Percentiles rank a stretch among this genome's conserved stretches.
These are phyloP conservation scores for Cutaneotrichosporon cutaneum DNA, from an alignment of 1,284 basidiomycete genomes.

Conservation along the genomic window DNA sequence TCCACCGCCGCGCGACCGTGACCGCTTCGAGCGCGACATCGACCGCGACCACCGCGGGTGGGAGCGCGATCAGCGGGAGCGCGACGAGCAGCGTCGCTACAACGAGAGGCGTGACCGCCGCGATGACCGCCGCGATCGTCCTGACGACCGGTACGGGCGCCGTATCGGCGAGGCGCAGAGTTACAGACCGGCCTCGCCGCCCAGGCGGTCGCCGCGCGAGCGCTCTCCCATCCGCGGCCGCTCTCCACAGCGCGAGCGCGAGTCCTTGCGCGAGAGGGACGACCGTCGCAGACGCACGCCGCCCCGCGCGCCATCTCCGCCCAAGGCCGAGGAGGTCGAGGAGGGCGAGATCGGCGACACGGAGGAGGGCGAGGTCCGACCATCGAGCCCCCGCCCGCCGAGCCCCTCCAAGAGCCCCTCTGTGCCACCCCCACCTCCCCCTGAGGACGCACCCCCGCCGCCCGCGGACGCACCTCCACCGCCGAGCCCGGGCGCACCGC, in stretches of 20 bases:
- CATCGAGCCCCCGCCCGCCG: neutral
- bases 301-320: neutral
- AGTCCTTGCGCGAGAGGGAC: neutral
- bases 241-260: neutral
- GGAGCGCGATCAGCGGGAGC: neutral
- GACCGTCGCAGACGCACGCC: constrained; percentile 7
- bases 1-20: neutral
- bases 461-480: constrained; percentile 25
- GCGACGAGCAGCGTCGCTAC: neutral
- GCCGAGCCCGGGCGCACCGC: neutral
- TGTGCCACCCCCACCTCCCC: constrained; percentile 17
- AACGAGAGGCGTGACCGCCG: neutral
- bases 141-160: constrained; percentile 1
- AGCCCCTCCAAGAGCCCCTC: constrained; percentile 4
- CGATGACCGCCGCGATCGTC: constrained; percentile 2
- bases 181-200: neutral
- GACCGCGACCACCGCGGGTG: constrained; percentile 2
- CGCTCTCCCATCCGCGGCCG: neutral
- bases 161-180: neutral
- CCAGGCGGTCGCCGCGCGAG: neutral
- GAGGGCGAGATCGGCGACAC: constrained; percentile 7
- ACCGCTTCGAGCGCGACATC: neutral
- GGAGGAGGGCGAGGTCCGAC: constrained; percentile 1
- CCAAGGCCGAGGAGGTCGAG: constrained; percentile 14
- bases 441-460: constrained; percentile 22